Conservation (phyloP, 768 basidiomycete genomes). For the Lactarius sanguifluus region DNA sequence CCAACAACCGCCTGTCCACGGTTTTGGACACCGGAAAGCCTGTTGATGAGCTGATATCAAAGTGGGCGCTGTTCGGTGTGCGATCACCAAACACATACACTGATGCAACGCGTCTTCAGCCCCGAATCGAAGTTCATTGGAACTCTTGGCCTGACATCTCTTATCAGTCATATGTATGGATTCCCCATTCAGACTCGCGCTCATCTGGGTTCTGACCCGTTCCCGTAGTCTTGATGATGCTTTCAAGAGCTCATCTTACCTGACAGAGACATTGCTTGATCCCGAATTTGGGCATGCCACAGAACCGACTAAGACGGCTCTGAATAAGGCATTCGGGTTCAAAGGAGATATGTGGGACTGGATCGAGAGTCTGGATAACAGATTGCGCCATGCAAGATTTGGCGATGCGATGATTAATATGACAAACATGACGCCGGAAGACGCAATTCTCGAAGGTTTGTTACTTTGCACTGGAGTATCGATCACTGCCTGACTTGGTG, state of each 20-base stretch:
- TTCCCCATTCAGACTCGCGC: background rate
- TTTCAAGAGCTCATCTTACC: constrained; percentile 36
- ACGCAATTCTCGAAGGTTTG: constrained; percentile 9
- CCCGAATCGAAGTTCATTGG: background rate
- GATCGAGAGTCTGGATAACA: background rate
- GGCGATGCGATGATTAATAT: constrained; percentile 37
- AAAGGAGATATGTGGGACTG: background rate
- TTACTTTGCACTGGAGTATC: background rate
- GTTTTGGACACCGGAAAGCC: background rate
- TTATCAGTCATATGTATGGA: background rate
- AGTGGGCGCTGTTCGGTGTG: background rate
- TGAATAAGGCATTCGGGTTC: background rate
- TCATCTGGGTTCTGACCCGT: background rate
- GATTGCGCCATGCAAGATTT: background rate
- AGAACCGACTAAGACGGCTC: background rate
- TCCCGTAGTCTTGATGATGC: constrained; percentile 33
- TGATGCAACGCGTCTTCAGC: background rate
- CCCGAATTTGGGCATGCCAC: constrained; percentile 27
- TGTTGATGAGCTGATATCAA: background rate
- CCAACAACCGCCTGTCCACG: background rate
- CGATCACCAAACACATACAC: background rate
- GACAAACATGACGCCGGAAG: constrained; percentile 11
- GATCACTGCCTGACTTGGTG: background rate
- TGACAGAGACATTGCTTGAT: constrained; percentile 38
- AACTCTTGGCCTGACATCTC: background rate